phyloP scores from a whole-genome alignment of 1,284 basidiomycete genomes.

The Gomphus bonarii region DNA sequence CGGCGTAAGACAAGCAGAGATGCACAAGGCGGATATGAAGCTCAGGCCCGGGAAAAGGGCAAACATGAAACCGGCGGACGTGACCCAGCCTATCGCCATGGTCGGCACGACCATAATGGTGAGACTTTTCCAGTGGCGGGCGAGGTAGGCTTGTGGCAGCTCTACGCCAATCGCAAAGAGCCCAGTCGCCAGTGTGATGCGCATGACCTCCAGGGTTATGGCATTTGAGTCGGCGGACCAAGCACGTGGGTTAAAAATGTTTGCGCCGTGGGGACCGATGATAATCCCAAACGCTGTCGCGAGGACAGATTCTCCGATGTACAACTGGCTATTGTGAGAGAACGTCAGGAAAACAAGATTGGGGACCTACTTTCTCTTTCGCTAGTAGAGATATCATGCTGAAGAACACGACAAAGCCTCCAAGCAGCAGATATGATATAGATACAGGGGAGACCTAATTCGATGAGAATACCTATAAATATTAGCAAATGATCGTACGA shows the following conservation, averaged over 20 bases:
- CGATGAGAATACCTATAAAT: neutral
- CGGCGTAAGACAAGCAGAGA: constrained; percentile 87
- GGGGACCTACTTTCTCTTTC: constrained; percentile 54
- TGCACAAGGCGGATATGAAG: constrained; percentile 69
- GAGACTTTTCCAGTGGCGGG: constrained; percentile 47
- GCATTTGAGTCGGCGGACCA: constrained; percentile 48
- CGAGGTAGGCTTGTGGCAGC: constrained; percentile 57
- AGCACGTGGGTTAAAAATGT: constrained; percentile 68
- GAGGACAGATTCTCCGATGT: constrained; percentile 88
- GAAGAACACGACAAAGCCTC: constrained; percentile 77
- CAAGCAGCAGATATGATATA: constrained; percentile 57
- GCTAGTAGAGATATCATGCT: constrained; percentile 74
- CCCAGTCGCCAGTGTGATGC: constrained; percentile 57
- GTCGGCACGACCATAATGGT: constrained; percentile 62
- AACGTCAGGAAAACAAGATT: neutral
- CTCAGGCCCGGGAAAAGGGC: constrained; percentile 59
- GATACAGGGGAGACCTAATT: neutral
- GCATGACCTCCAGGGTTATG: constrained; percentile 73
- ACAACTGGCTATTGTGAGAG: constrained; percentile 36
- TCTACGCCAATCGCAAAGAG: constrained; percentile 70
- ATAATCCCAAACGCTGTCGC: constrained; percentile 73
- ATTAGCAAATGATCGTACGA: neutral
- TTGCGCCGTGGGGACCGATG: constrained; percentile 58
- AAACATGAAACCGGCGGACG: constrained; percentile 54
- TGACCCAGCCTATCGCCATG: constrained; percentile 69